These are phyloP conservation scores for sorghum (Sorghum bicolor) DNA, from an alignment of 176 grass and related monocot species.

Conservation along the genomic window Sorghum_bicolor_NCBIv3 NC_012872.2:63985501-63986000, in stretches of 20 bases:
- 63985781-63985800: no score
- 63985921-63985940: no score
- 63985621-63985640: background rate
- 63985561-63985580: background rate
- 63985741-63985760: background rate
- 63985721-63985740: background rate
- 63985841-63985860: no score
- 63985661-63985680: background rate
- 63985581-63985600: background rate
- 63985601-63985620: background rate
- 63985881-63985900: no score
- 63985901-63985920: no score
- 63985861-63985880: no score
- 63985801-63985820: no score
- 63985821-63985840: no score
- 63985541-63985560: background rate
- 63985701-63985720: background rate
- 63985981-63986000: background rate
- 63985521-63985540: background rate
- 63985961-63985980: background rate
- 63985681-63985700: background rate
- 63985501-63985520: slow-evolving; percentile 20
- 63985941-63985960: background rate
- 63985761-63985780: no score
- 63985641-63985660: background rate